Base-by-base conservation (phyloP, 306 rosid species). In the Prinsepia uniflora region DNA sequence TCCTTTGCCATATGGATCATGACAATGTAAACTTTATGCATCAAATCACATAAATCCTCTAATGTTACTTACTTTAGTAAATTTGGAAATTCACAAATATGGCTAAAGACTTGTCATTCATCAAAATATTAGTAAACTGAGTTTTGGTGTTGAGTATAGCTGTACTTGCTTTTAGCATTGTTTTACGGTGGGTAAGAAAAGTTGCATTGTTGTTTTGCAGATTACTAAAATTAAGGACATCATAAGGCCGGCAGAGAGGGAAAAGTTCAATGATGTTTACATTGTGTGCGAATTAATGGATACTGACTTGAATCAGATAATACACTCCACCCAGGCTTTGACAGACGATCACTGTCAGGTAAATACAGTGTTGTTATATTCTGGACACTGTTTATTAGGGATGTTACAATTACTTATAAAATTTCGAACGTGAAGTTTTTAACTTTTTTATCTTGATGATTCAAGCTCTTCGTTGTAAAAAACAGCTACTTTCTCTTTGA, bases 311-410 rank as follows among this genome's bases (percentile, higher is more conserved):
- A 85, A 94, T 81, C 98, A 89, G 86, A 90, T 94, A 46, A 94
- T 88, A 54, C 83, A 85, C 68, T 94, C 98, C 72, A 81, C 19
- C 76, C 97, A 94, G 87, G 79, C 79, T 77, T 86, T 94, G 56
- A 83, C 96, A 0, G 96, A 94, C 80, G 98, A 94, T 75, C 98
- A 94, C 74, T 90, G 96, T 49, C 97, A 94, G 89, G 98, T 87
- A 42, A 78, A 58, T 55, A 7, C 3, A 22, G 22, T 8, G 1
- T 19, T 4, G 50, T 2, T n/a, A 54, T 62, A 2, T 14, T 44
- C 1, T 44, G 54, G 10, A 8, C 4, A 15, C 8, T 13, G 2
- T 70, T 70, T 8, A 42, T 15, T 7, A 55, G 18, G 65, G 20
- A 42, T 53, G 50, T 53, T 8, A 19, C 14, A 6, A 10, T 6